phyloP scores from a whole-genome alignment of 805 yeast species.

The Candida insectalens region DNA sequence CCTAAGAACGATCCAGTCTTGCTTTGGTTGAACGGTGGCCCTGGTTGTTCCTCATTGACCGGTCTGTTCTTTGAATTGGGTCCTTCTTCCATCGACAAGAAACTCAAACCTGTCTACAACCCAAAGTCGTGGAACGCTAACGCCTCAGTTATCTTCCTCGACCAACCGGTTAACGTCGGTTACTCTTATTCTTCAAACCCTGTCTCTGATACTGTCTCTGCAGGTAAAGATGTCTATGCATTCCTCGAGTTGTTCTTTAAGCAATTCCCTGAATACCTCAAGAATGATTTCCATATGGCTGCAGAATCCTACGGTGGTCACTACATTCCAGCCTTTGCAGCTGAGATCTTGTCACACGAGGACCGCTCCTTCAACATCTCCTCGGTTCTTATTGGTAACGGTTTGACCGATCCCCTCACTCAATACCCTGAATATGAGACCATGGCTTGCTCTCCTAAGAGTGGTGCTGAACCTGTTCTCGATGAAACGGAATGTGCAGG shows the following conservation, averaged over 20 bases:
- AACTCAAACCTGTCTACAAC: constrained; percentile 62
- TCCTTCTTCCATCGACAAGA: constrained; percentile 62
- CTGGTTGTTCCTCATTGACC: constrained; percentile 88
- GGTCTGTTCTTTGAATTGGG: constrained; percentile 91
- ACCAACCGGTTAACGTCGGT: constrained; percentile 92
- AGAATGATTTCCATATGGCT: constrained; percentile 60
- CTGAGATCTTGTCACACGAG: constrained; percentile 45
- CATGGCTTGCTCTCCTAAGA: constrained; percentile 88
- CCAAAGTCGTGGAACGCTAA: constrained; percentile 87
- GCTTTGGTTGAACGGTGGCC: constrained; percentile 91
- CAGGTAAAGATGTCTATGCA: constrained; percentile 80
- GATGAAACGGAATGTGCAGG: constrained; percentile 57
- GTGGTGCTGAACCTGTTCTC: constrained; percentile 66
- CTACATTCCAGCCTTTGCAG: constrained; percentile 62
- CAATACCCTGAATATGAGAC: constrained; percentile 79
- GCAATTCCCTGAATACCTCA: constrained; percentile 64
- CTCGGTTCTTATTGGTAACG: constrained; percentile 86
- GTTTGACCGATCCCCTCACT: constrained; percentile 74
- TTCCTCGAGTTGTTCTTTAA: constrained; percentile 78
- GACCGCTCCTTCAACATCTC: constrained; percentile 53
- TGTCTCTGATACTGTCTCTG: constrained; percentile 65
- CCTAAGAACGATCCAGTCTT: constrained; percentile 81
- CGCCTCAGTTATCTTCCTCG: constrained; percentile 84
- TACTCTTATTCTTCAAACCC: constrained; percentile 65
- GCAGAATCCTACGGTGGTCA: constrained; percentile 86